phyloP scores from a whole-genome alignment of 192 early-diverging fungal species.

The Mortierella antarctica region DNA sequence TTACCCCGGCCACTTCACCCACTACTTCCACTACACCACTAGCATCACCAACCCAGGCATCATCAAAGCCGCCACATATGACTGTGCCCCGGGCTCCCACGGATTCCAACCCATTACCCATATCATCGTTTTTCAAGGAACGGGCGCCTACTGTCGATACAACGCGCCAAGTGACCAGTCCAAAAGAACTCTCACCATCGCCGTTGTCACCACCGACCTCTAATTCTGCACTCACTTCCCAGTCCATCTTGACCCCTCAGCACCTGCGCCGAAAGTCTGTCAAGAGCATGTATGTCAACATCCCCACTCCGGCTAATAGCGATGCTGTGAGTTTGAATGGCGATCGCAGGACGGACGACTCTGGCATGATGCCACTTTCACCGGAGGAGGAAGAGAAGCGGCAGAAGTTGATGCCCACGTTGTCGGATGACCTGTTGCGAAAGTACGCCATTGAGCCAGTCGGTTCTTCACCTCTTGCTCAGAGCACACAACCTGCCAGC shows the following conservation, averaged over 20 bases:
- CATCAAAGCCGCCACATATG: not conserved
- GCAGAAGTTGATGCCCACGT: constrained; percentile 33
- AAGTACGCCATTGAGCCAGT: constrained; percentile 28
- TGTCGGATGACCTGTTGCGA: constrained; percentile 41
- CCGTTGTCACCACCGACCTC: constrained; percentile 16
- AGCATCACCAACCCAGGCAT: not conserved
- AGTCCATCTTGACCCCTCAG: constrained; percentile 17
- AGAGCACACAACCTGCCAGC: not conserved
- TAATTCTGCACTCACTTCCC: not conserved
- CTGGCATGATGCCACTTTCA: not conserved
- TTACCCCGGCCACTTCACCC: not conserved
- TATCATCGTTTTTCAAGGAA: constrained; percentile 42
- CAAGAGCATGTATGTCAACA: constrained; percentile 52
- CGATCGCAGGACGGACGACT: constrained; percentile 4
- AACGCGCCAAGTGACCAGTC: not conserved
- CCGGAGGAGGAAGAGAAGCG: constrained; percentile 27
- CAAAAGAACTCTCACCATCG: not conserved
- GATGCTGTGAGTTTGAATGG: constrained; percentile 4
- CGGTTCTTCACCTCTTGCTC: constrained; percentile 3
- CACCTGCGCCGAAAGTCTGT: constrained; percentile 45
- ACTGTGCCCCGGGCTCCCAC: constrained; percentile 10
- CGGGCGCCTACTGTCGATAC: constrained; percentile 2
- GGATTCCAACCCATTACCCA: constrained; percentile 38
- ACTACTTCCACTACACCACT: not conserved
- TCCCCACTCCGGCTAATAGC: constrained; percentile 21